A percentile compares a stretch with the other conserved stretches of the same genome.
Evolutionary conservation across 2,329 filamentous ascomycete species (phyloP).

Genomic region (Trichoderma breve): DNA sequence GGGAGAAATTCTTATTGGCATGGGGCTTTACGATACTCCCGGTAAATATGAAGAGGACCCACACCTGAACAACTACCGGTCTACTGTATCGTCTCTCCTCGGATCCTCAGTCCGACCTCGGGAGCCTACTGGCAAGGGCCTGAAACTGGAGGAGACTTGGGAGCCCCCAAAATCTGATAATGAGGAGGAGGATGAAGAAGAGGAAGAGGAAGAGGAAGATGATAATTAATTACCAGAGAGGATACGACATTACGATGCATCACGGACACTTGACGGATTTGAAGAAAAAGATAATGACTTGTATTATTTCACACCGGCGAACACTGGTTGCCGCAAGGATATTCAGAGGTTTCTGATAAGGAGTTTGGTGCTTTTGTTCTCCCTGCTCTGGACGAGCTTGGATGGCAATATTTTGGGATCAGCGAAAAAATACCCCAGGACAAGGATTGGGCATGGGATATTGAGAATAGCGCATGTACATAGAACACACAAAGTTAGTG

Average conservation of each 20-base stretch:
- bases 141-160: constrained; percentile 81
- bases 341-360: not conserved
- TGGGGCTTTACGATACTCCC: constrained; percentile 76
- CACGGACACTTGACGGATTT: not conserved
- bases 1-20: constrained; percentile 74
- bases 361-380: not conserved
- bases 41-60: constrained; percentile 53
- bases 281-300: not conserved
- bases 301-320: not conserved
- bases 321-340: not conserved
- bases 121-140: constrained; percentile 63
- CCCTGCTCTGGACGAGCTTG: not conserved
- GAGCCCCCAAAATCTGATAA: constrained; percentile 65
- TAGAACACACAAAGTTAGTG: constrained; percentile 4
- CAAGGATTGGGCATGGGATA: not conserved
- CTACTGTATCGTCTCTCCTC: constrained; percentile 54
- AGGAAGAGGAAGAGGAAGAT: constrained; percentile 40
- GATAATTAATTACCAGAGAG: not conserved
- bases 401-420: not conserved
- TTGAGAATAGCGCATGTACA: not conserved
- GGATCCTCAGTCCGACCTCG: constrained; percentile 46
- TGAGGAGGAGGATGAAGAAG: constrained; percentile 49
- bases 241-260: constrained; percentile 7
- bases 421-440: not conserved
- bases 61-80: constrained; percentile 53